Evolutionary conservation across 768 basidiomycete species (phyloP), one percentile per base, ranked within the genome.

Genomic region (Podaxis sp.): DNA sequence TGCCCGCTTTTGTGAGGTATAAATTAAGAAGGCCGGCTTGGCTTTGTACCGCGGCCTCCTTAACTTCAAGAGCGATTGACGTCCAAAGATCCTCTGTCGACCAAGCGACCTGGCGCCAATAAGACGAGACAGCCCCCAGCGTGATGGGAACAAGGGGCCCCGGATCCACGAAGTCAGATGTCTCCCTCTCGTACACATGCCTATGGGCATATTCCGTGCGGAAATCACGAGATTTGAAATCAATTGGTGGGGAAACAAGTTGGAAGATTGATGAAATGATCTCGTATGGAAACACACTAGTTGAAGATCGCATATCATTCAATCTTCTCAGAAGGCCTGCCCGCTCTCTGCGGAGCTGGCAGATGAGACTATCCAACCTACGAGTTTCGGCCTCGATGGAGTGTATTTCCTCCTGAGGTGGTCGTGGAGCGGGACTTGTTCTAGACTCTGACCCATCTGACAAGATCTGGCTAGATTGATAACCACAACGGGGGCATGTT

Each of bases 71-170:
- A 20, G 60, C 58, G 22, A 59, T 38, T 26, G 49, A 50, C 15
- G 60, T 55, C 60, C 60, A 54, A 8, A 55, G 52, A 15, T 61
- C 50, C n/a, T n/a, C 52, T 26, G 60, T 55, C 20, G 60, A 55
- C 60, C 60, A 54, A 22, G 59, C 59, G 20, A 60, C 33, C 13
- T 41, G 37, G 15, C 59, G 49, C 59, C 59, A 60, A 15, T 11
- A 37, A 12, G 50, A 51, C n/a, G 52, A 61, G 7, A 55, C 52
- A 20, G 41, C 51, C 6, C 41, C 60, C 6, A 55, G 22, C 5
- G 17, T 36, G 30, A 59, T 36, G 7, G 58, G 49, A 10, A 50
- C n/a, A 13, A 40, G 33, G 33, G 58, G 48, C 24, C 58, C 48
- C 28, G 49, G 36, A 15, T 50, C 58, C 58, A 51, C 58, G 22